phyloP scores from a whole-genome alignment of 257 asterid genomes.

The Mitragyna speciosa region DNA sequence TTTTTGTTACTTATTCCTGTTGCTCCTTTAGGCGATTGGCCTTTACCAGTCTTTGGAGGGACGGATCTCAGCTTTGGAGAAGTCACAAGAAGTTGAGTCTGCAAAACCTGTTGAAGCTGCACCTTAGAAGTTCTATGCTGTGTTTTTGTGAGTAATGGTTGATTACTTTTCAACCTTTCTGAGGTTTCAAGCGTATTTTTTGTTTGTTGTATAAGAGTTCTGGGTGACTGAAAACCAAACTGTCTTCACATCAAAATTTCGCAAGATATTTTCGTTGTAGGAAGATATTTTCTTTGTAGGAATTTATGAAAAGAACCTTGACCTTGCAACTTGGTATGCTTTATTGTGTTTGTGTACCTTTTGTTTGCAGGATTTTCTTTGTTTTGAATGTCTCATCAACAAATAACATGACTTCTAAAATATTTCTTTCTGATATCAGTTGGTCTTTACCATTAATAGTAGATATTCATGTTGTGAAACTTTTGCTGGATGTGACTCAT shows the following conservation, averaged over 20 bases:
- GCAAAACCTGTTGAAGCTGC: constrained; percentile 58
- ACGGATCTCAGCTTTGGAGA: constrained; percentile 64
- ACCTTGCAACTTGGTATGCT: neutral
- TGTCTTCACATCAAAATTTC: neutral
- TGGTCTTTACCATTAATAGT: neutral
- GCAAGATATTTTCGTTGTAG: neutral
- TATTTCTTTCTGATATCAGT: neutral
- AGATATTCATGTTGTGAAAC: neutral
- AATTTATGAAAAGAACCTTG: neutral
- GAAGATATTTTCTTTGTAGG: neutral
- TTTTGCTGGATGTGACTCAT: neutral
- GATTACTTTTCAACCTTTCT: neutral
- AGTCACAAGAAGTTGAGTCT: constrained; percentile 55
- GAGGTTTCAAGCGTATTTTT: neutral
- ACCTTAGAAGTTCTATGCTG: constrained; percentile 36
- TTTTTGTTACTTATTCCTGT: neutral
- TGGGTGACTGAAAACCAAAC: constrained; percentile 2
- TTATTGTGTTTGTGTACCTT: neutral
- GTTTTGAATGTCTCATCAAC: neutral
- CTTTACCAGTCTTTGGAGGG: constrained; percentile 61
- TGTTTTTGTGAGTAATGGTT: constrained; percentile 13
- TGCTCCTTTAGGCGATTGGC: constrained; percentile 43
- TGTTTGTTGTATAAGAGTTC: neutral
- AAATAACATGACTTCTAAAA: neutral
- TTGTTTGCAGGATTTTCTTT: neutral